Evolutionary conservation across 2,329 filamentous ascomycete genomes (phyloP), one percentile per base, ranked within the genome.

Genomic region (Ceratocystis cubensis): DNA sequence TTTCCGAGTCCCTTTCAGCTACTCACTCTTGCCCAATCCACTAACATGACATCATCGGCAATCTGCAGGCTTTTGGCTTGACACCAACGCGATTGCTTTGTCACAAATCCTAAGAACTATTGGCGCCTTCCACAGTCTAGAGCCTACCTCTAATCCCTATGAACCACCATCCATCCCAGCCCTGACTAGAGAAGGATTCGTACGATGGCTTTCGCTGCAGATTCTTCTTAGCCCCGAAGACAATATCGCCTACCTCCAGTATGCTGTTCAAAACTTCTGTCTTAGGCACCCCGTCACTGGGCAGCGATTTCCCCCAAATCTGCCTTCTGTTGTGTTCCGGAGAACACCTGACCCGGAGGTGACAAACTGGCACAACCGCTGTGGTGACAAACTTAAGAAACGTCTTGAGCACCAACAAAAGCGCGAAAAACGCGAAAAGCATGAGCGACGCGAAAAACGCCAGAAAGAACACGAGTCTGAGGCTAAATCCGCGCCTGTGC

Each of bases 171-270:
- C 83, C 0, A 82, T 96, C 53, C 94, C 94, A 0, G 89, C 91
- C 15, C 78, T 99, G 66, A 95, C 93, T 45, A 80, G 82, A 0
- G 84, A 85, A 72, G 94, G 94, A 50, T 99, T 96, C 75, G 89
- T 93, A 56, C 86, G 90, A 74, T 99, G 93, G 93, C 88, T 96
- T 78, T 91, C 89, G 0, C 88, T 97, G 66, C 91, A 97, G 76
- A 82, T 96, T 25, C 79, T 97, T 45, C 82, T 97, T 1, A 89
- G 87, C 1, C 94, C 94, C 0, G 88, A 94, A 71, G 89, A 95
- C 71, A 92, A 97, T 76, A 88, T 91, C 0, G 84, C 85, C 0
- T 93, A 91, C 71, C 75, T 99, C 28, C 90, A 94, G 72, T 86
- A 84, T 72, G 90, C 91, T 0, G 88, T 96, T 2, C 82, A 82